Percentiles rank a stretch among this genome's conserved stretches.
phyloP scores from a whole-genome alignment of 2,329 filamentous ascomycete genomes.

The Exophiala calicioides region DNA sequence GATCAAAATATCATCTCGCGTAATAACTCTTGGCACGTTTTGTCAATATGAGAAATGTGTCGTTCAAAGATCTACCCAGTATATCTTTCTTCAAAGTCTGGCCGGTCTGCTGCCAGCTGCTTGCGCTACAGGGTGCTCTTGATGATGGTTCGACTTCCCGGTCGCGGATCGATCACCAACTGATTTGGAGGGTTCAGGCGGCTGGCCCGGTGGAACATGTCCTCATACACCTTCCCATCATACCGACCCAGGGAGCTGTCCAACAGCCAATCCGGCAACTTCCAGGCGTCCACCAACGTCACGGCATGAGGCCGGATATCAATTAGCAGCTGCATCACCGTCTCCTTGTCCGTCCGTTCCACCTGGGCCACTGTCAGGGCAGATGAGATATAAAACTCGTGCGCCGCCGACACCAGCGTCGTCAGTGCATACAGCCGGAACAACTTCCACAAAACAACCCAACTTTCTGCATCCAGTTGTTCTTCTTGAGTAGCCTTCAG shows the following conservation, averaged over 20 bases:
- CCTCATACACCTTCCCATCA: conserved; percentile 77
- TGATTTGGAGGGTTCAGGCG: conserved; percentile 73
- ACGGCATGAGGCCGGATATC: conserved; percentile 74
- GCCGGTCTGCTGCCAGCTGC: no score
- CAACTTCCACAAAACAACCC: no score
- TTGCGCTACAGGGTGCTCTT: no score
- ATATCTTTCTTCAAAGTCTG: no score
- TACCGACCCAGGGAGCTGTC: conserved; percentile 69
- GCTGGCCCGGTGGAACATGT: conserved; percentile 72
- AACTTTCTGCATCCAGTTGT: no score
- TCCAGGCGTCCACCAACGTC: conserved; percentile 70
- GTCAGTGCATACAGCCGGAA: conserved; percentile 66
- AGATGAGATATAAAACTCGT: conserved; percentile 70
- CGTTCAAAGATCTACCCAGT: no score
- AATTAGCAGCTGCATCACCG: conserved; percentile 67
- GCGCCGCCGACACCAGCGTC: conserved; percentile 67
- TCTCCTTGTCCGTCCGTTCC: conserved; percentile 64
- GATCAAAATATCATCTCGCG: no score
- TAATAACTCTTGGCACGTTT: no score
- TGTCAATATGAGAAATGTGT: no score
- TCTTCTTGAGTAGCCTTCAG: no score
- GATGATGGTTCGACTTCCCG: no score
- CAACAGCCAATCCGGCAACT: conserved; percentile 75
- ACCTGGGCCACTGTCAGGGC: conserved; percentile 73
- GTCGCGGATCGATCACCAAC: conserved; percentile 65